Conservation (phyloP, 495 filamentous ascomycete genomes). For the Aspergillus conjunctus region DNA sequence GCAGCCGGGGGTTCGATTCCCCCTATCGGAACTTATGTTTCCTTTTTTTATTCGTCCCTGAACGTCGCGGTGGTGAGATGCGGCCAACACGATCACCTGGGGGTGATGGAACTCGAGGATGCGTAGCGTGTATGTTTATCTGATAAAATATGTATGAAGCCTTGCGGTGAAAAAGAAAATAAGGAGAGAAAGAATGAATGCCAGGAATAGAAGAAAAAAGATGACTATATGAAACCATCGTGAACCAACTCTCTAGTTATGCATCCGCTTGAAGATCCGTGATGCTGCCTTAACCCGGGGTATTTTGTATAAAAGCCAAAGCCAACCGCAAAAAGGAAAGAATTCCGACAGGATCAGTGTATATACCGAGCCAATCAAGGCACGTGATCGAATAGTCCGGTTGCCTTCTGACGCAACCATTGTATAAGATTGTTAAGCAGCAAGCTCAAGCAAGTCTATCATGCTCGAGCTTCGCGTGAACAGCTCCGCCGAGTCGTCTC, state of each 20-base stretch:
- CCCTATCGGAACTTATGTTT: conserved; percentile 41
- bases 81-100: no score
- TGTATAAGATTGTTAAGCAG: not conserved
- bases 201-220: not conserved
- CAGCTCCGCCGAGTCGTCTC: conserved; percentile 34
- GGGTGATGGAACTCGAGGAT: no score
- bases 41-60: no score
- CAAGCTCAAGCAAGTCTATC: conserved; percentile 39
- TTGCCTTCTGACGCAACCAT: not conserved
- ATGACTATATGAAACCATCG: not conserved
- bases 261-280: not conserved
- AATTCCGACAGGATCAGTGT: not conserved
- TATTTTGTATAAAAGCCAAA: not conserved
- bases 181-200: not conserved
- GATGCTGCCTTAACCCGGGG: not conserved
- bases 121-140: no score
- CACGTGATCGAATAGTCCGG: not conserved
- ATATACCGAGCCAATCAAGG: not conserved
- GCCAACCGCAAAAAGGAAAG: not conserved
- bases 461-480: conserved; percentile 37
- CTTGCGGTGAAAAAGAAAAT: not conserved
- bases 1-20: conserved; percentile 47
- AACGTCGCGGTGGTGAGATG: no score
- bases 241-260: not conserved
- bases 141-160: no score